These are phyloP conservation scores for Curvularia sp. DNA, from an alignment of 2,329 filamentous ascomycete species.

Conservation along the genomic window DNA sequence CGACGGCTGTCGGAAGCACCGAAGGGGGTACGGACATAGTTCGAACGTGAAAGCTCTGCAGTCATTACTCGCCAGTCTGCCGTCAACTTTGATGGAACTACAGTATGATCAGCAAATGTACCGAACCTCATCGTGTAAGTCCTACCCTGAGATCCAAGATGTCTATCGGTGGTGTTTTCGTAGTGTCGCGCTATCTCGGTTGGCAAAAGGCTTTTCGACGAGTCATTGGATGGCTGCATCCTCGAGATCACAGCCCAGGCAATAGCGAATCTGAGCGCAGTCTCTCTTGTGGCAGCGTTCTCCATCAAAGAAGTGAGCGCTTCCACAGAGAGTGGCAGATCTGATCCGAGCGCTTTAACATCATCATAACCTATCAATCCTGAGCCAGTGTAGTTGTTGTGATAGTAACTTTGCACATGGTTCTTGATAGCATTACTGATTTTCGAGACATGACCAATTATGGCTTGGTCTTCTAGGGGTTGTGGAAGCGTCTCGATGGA, in stretches of 20 bases:
- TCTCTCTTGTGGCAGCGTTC: conserved; percentile 36
- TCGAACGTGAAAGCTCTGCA: conserved; percentile 38
- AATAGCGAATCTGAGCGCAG: conserved; percentile 42
- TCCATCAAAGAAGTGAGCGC: conserved; percentile 40
- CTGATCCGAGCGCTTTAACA: conserved; percentile 30
- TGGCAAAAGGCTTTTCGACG: conserved; percentile 38
- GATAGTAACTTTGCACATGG: conserved; percentile 50
- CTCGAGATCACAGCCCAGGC: conserved; percentile 41
- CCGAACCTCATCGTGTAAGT: neutral
- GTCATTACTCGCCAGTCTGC: conserved; percentile 45
- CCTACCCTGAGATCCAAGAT: conserved; percentile 29
- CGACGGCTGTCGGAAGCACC: conserved; percentile 34
- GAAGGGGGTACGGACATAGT: conserved; percentile 38
- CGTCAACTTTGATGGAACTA: conserved; percentile 29
- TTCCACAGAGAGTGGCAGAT: conserved; percentile 33
- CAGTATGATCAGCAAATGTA: neutral
- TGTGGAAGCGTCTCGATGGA: conserved; percentile 35
- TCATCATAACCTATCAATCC: conserved; percentile 35
- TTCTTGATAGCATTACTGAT: conserved; percentile 47
- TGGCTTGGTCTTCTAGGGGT: conserved; percentile 45
- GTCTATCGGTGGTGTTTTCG: conserved; percentile 23
- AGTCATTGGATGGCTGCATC: conserved; percentile 25
- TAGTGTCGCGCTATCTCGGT: conserved; percentile 34
- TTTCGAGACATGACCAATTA: conserved; percentile 43
- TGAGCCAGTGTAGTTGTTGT: conserved; percentile 28